Conservation (phyloP, 768 basidiomycete species). For the Lyophyllum atratum region DNA sequence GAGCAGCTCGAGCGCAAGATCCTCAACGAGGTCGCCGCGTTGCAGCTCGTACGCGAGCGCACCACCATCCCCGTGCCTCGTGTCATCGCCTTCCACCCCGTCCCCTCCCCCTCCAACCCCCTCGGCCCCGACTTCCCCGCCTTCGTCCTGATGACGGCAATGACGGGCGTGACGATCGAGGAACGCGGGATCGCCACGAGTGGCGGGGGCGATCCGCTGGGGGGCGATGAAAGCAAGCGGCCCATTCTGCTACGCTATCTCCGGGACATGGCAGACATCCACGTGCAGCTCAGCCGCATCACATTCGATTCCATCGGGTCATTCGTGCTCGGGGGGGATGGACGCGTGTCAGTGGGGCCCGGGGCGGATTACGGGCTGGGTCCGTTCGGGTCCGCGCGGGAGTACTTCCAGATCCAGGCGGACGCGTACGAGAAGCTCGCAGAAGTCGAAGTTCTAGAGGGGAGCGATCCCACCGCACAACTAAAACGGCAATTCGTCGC, state of each 20-base stretch:
- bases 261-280: conserved; percentile 42
- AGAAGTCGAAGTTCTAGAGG: conserved; percentile 24
- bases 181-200: conserved; percentile 39
- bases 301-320: conserved; percentile 42
- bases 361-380: conserved; percentile 44
- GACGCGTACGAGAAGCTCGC: conserved; percentile 43
- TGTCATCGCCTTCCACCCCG: conserved; percentile 38
- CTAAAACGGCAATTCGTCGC: conserved; percentile 40
- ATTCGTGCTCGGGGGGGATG: conserved; percentile 35
- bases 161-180: conserved; percentile 41
- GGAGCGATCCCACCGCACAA: conserved; percentile 23
- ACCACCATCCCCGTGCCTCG: conserved; percentile 43
- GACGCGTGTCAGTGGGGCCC: conserved; percentile 37
- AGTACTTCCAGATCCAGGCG: conserved; percentile 40
- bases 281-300: conserved; percentile 39
- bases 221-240: conserved; percentile 35
- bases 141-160: conserved; percentile 43
- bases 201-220: conserved; percentile 28
- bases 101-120: conserved; percentile 34
- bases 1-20: conserved; percentile 46
- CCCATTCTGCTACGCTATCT: conserved; percentile 39
- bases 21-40: conserved; percentile 43
- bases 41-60: conserved; percentile 39
- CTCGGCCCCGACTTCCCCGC: conserved; percentile 39
- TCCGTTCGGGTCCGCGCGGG: conserved; percentile 39